phyloP scores from a whole-genome alignment of 1,139 yeast species.

The Eremothecium gossypii region DNA sequence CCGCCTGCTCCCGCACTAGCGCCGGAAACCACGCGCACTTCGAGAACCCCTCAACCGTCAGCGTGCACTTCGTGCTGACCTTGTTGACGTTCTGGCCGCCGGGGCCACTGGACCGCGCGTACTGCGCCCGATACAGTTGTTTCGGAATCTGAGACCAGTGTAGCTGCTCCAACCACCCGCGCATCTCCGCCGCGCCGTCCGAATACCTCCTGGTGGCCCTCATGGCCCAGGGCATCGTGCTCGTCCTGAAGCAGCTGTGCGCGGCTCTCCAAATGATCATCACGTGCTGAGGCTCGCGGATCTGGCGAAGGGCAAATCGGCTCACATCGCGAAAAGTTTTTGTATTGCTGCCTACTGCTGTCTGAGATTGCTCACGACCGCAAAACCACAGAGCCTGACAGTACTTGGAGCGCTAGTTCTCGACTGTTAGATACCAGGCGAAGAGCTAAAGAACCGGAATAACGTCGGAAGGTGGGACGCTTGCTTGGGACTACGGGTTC shows the following conservation, averaged over 20 bases:
- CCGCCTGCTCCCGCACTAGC: conserved; percentile 39
- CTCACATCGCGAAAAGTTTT: not conserved
- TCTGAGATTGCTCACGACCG: too few species aligned
- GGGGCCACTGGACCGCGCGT: conserved; percentile 77
- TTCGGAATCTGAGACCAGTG: conserved; percentile 38
- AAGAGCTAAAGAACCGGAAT: too few species aligned
- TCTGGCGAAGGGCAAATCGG: not conserved
- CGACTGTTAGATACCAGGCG: too few species aligned
- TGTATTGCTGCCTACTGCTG: not conserved
- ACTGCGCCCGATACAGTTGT: conserved; percentile 43
- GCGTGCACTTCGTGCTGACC: conserved; percentile 68
- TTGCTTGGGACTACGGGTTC: too few species aligned
- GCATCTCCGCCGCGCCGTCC: conserved; percentile 27
- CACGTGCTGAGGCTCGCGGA: too few species aligned
- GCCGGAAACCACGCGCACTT: conserved; percentile 56
- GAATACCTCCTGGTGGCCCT: not conserved
- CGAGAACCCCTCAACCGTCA: conserved; percentile 47
- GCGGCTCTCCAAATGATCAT: too few species aligned
- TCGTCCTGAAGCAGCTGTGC: too few species aligned
- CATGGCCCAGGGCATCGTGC: too few species aligned
- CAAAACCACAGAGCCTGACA: too few species aligned
- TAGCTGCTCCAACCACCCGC: conserved; percentile 38
- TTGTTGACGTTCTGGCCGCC: conserved; percentile 96
- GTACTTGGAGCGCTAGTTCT: too few species aligned
- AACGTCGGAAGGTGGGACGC: too few species aligned